Evolutionary conservation across 2,329 filamentous ascomycete genomes (phyloP).

Genomic region (Penicillium crustosum): DNA sequence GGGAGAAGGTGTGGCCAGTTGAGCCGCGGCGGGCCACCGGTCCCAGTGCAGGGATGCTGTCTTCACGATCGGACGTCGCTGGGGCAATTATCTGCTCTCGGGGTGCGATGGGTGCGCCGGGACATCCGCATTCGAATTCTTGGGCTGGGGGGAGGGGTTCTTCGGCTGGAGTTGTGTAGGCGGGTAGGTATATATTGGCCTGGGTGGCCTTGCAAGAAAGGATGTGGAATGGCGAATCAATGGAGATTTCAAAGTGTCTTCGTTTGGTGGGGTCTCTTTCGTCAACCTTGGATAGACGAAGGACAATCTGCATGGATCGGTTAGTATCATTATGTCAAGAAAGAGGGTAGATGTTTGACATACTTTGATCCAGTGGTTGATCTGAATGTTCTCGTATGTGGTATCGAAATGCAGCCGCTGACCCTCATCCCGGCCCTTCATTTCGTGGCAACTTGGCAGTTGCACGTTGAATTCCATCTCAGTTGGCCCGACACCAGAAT

Average conservation of each 20-base stretch:
- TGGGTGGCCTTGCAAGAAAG: conserved; percentile 92
- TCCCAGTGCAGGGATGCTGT: conserved; percentile 23
- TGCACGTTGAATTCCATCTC: conserved; percentile 95
- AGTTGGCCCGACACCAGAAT: conserved; percentile 78
- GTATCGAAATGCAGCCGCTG: conserved; percentile 81
- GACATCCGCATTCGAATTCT: conserved; percentile 65
- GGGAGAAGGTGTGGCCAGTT: conserved; percentile 24
- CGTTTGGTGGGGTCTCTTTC: conserved; percentile 74
- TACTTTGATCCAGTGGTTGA: conserved; percentile 96
- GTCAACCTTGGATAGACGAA: conserved; percentile 84
- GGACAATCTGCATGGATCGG: conserved; percentile 67
- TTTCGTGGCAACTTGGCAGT: conserved; percentile 81
- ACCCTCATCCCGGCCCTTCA: conserved; percentile 67
- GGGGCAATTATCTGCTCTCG: conserved; percentile 24
- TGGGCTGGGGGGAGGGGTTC: conserved; percentile 53
- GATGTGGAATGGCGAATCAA: conserved; percentile 91
- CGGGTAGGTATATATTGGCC: conserved; percentile 80
- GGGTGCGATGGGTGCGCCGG: conserved; percentile 57
- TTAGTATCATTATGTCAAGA: conserved; percentile 12
- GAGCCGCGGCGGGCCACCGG: conserved; percentile 22
- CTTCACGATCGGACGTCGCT: conserved; percentile 30
- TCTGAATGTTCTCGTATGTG: conserved; percentile 89
- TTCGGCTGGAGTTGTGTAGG: conserved; percentile 64
- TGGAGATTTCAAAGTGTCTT: conserved; percentile 92
- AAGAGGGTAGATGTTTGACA: conserved; percentile 21